phyloP scores from a whole-genome alignment of 768 basidiomycete genomes.

The Pulveroboletus sp. region DNA sequence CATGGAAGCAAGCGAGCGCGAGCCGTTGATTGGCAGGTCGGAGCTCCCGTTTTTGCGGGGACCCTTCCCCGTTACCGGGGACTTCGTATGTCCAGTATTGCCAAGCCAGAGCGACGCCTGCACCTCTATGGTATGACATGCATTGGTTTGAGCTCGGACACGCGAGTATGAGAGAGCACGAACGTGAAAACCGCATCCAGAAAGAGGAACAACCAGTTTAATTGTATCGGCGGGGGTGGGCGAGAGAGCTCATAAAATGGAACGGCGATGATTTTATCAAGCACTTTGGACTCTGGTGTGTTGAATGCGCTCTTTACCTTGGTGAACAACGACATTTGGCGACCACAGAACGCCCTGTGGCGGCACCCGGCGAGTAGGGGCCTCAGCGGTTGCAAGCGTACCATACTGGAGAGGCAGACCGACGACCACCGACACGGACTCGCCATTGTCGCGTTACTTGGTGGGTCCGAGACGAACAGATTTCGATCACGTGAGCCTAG shows the following conservation, averaged over 20 bases:
- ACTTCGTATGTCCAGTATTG: constrained; percentile 24
- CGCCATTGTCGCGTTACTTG: constrained; percentile 9
- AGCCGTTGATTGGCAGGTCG: constrained; percentile 29
- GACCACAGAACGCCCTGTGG: background rate
- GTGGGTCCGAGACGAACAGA: background rate
- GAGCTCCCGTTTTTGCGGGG: constrained; percentile 17
- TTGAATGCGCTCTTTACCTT: constrained; percentile 4
- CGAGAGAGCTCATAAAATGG: constrained; percentile 25
- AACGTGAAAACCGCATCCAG: constrained; percentile 30
- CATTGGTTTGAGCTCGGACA: background rate
- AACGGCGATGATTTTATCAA: constrained; percentile 14
- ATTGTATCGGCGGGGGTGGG: constrained; percentile 17
- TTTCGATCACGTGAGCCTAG: constrained; percentile 3
- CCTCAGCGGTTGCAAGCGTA: background rate
- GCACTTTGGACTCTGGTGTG: constrained; percentile 13
- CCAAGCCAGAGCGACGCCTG: constrained; percentile 27
- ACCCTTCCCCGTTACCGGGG: constrained; percentile 10
- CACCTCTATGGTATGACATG: constrained; percentile 12
- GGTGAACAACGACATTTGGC: constrained; percentile 15
- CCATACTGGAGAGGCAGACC: background rate
- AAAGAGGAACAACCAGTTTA: constrained; percentile 27
- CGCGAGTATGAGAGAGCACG: constrained; percentile 3
- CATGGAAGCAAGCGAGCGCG: constrained; percentile 25
- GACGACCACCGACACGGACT: constrained; percentile 10
- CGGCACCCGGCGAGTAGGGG: background rate